These are phyloP conservation scores for Pelargonium nanum DNA, from an alignment of 345 rosid species.

Conservation along the genomic window DNA sequence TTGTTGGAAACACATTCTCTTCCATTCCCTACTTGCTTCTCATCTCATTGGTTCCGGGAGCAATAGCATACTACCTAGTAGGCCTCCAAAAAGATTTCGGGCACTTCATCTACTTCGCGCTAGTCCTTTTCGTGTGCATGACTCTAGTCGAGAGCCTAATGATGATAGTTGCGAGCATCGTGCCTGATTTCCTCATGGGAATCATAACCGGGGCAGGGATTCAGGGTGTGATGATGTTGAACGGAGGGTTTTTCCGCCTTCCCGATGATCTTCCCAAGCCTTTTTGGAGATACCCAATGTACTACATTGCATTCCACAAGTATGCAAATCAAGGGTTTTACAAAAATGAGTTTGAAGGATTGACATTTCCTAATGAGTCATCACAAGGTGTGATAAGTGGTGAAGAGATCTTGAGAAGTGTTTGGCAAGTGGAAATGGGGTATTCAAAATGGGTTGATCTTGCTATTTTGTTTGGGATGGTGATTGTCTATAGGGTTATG, in stretches of 20 bases:
- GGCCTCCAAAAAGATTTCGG: conserved; percentile 28
- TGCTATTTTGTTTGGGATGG: conserved; percentile 31
- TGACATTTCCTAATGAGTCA: conserved; percentile 11
- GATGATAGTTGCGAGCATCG: conserved; percentile 42
- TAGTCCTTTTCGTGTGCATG: conserved; percentile 27
- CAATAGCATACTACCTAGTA: conserved; percentile 20
- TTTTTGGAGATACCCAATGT: conserved; percentile 38
- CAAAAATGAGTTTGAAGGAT: conserved; percentile 44
- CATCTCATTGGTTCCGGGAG: conserved; percentile 35
- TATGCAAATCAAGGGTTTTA: conserved; percentile 39
- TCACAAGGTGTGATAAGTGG: conserved; percentile 14
- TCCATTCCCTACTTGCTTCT: conserved; percentile 28
- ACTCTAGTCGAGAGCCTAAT: conserved; percentile 44
- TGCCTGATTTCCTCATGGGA: conserved; percentile 45
- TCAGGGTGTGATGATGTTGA: conserved; percentile 39
- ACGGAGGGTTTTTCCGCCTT: conserved; percentile 40
- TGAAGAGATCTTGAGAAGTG: conserved; percentile 23
- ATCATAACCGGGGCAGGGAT: conserved; percentile 44
- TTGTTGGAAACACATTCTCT: conserved; percentile 35
- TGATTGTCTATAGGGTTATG: conserved; percentile 21
- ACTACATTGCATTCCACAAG: conserved; percentile 38
- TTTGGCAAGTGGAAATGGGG: conserved; percentile 35
- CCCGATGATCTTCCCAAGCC: conserved; percentile 33
- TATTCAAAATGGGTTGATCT: conserved; percentile 49
- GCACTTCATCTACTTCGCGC: conserved; percentile 26